Conservation (phyloP, 768 basidiomycete species). For the Panaeolus cyanescens region DNA sequence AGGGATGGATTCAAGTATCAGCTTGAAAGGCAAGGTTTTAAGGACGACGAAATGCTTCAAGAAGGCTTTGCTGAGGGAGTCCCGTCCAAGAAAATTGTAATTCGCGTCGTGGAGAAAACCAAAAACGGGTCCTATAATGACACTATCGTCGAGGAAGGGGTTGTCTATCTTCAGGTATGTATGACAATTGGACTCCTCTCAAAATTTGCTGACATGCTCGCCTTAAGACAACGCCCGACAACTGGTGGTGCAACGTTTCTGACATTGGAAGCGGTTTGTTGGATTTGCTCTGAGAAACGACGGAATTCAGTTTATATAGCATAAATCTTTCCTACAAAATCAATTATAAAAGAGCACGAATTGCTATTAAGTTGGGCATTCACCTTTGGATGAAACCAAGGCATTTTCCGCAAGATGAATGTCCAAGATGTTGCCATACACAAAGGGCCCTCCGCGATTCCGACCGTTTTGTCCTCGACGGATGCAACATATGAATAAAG, state of each 20-base stretch:
- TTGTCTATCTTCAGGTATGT: slow-evolving; percentile 36
- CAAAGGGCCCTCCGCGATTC: no score
- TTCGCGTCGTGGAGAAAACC: slow-evolving; percentile 37
- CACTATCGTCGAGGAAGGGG: slow-evolving; percentile 35
- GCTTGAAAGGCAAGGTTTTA: slow-evolving; percentile 35
- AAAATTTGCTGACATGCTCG: neutral
- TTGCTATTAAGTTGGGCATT: no score
- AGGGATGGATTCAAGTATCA: slow-evolving; percentile 33
- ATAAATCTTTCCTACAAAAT: no score
- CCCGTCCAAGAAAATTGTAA: slow-evolving; percentile 36
- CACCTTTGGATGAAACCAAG: no score
- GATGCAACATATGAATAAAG: no score
- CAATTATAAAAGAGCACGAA: no score
- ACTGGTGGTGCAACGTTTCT: slow-evolving; percentile 16
- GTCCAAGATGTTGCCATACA: no score
- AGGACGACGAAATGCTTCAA: slow-evolving; percentile 40
- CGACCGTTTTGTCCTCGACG: no score
- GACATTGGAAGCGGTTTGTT: slow-evolving; percentile 12
- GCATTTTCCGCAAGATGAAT: no score
- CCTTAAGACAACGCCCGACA: slow-evolving; percentile 22
- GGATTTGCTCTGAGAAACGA: slow-evolving; percentile 7
- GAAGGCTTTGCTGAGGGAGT: slow-evolving; percentile 39
- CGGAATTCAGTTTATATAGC: no score
- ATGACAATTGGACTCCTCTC: neutral
- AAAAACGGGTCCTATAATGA: slow-evolving; percentile 28